Evolutionary conservation across 1,284 basidiomycete genomes (phyloP), one percentile per base, ranked within the genome.

Genomic region (Cryptococcus depauperatus): DNA sequence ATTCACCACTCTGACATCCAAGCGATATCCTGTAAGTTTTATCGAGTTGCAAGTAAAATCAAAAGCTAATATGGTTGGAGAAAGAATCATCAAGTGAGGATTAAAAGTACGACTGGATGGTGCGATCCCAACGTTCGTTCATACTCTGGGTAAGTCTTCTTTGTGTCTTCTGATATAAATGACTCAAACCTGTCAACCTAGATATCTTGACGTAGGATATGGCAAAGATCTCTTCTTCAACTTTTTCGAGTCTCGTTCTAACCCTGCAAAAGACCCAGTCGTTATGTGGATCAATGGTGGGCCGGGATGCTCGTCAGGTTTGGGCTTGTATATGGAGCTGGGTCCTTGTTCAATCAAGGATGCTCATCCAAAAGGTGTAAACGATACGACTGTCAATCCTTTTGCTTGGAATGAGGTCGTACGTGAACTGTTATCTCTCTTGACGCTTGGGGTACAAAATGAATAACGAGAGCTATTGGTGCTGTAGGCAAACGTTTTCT

Each of bases 211-310:
- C 55, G 81, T 84, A 43, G 82, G 84, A 46, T 76, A 79, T 51
- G 80, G 82, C 5, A 76, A 80, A 50, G 79, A 81, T 51, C 74
- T 81, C 60, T 89, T 86, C 74, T 89, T 89, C 72, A 85, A 84
- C 69, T 88, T 87, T 72, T 88, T 89, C 65, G 84, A 85, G 67
- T 84, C 81, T 42, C 72, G 84, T 47, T 74, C 75, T 34, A 73
- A 82, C 48, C 84, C 85, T 2, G 75, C 75, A 14, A 74, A 75
- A 28, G 74, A 75, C 54, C 73, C 73, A 0, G 68, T 75, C 0
- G 39, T 70, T 33, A 66, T 69, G 62, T 70, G 69, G 70, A 70
- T 69, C 51, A 72, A 72, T 47, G 70, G 69, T 53, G 70, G 70
- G 1, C 70, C 70, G 0, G 74, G 72, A 2, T 74, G 74, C 54